Evolutionary conservation across 2,329 filamentous ascomycete genomes (phyloP).

Genomic region (Cercospora zeina): DNA sequence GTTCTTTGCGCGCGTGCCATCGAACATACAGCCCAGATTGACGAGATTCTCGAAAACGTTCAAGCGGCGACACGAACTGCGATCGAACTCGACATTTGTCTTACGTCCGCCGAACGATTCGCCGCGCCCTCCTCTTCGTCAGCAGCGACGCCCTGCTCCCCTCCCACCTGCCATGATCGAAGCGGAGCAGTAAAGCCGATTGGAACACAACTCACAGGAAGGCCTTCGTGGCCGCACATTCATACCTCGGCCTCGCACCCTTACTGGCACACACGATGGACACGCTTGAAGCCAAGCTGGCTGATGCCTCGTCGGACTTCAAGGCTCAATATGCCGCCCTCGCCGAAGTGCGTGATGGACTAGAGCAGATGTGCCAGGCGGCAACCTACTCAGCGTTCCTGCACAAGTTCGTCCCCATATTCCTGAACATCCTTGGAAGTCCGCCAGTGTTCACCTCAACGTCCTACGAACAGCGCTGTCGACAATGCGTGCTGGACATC

Average conservation of each 20-base stretch:
- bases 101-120: background rate
- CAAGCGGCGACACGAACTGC: background rate
- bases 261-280: slow-evolving; percentile 38
- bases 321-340: slow-evolving; percentile 80
- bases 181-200: background rate
- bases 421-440: slow-evolving; percentile 80
- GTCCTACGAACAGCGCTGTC: slow-evolving; percentile 88
- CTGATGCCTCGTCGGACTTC: slow-evolving; percentile 59
- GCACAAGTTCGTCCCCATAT: slow-evolving; percentile 83
- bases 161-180: slow-evolving; percentile 3
- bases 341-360: slow-evolving; percentile 81
- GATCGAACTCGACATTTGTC: background rate
- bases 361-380: slow-evolving; percentile 82
- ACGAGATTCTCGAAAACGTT: background rate
- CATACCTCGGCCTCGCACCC: too few species aligned
- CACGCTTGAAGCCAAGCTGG: slow-evolving; percentile 50
- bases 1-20: slow-evolving; percentile 1
- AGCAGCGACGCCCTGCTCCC: background rate
- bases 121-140: background rate
- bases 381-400: slow-evolving; percentile 78
- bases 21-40: background rate
- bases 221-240: slow-evolving; percentile 4
- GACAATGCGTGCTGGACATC: slow-evolving; percentile 91
- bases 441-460: slow-evolving; percentile 88
- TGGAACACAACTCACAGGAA: background rate